phyloP scores from a whole-genome alignment of 257 asterid species.

The Nemophila menziesii region DNA sequence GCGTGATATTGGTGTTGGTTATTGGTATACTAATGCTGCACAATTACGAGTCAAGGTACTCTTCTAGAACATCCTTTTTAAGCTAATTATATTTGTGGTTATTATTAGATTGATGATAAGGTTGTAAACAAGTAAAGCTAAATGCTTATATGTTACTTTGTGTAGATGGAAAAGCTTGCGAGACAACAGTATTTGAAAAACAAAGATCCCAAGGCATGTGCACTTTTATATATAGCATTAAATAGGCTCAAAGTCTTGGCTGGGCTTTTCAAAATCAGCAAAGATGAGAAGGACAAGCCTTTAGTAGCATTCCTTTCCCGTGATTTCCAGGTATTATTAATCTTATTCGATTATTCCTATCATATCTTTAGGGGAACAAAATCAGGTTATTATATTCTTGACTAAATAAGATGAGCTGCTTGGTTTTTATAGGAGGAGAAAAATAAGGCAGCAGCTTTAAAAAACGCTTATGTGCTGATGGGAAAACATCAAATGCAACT shows the following conservation, averaged over 20 bases:
- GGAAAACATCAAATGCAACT: constrained; percentile 96
- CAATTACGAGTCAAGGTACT: constrained; percentile 74
- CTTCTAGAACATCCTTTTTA: constrained; percentile 2
- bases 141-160: constrained; percentile 12
- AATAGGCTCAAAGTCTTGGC: constrained; percentile 91
- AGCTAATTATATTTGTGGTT: background rate
- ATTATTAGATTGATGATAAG: background rate
- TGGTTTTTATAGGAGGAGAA: constrained; percentile 60
- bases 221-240: constrained; percentile 80
- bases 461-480: constrained; percentile 91
- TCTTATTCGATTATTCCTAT: no score
- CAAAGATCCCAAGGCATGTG: constrained; percentile 86
- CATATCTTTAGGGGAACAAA: no score
- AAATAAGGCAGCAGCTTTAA: constrained; percentile 87
- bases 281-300: constrained; percentile 85
- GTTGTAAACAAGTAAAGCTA: background rate
- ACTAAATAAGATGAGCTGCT: constrained; percentile 5
- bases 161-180: constrained; percentile 93
- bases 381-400: background rate
- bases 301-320: constrained; percentile 74
- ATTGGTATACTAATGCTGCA: constrained; percentile 74
- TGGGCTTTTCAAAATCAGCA: constrained; percentile 92
- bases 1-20: constrained; percentile 81
- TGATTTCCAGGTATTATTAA: constrained; percentile 82
- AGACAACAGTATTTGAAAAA: constrained; percentile 70